Base-by-base conservation (phyloP, 345 rosid genomes). In the Erucastrum elatum region DNA sequence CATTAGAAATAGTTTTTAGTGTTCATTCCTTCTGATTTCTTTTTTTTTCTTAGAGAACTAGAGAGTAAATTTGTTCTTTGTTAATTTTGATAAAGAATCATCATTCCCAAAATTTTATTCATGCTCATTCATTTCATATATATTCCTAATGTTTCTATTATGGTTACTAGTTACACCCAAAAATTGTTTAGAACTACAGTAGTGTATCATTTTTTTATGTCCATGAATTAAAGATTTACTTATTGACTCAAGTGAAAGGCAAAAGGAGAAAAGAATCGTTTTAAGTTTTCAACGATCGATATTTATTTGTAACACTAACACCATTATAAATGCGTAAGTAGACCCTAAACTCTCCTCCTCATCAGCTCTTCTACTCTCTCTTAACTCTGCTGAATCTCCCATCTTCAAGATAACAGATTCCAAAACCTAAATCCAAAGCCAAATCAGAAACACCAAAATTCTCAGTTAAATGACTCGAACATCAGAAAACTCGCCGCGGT, bases 301-400 rank as follows among this genome's bases (percentile, higher is more conserved):
- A 66, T 41, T 61, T n/a, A 26, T 15, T 3, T 6, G 31, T 49
- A 15, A n/a, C 15, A 39, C 46, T 39, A n/a, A 68, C 55, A 21
- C 64, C 74, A 69, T 25, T 77, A 71, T 72, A 74, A 72, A 78
- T 72, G 72, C 11, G 6, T 29, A 78, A 58, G 67, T 58, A 69
- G 17, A 29, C 15, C 63, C 53, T 71, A 41, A 30, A 44, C 62
- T 72, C 71, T 77, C 21, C 29, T 33, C 66, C 51, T 8, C 7
- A 71, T 64, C 58, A 41, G 49, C 49, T 5, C 31, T 34, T 33
- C 70, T 49, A 5, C 30, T 31, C 63, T 29, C 30, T 49, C 65
- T 60, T 51, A 70, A n/a, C n/a, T 62, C 21, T 34, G 5, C 25
- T 53, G 64, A 69, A 15, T 31, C 41, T 33, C 12, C 12, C 12